phyloP scores from a whole-genome alignment of 2,329 filamentous ascomycete genomes.

The Truncatella angustata region DNA sequence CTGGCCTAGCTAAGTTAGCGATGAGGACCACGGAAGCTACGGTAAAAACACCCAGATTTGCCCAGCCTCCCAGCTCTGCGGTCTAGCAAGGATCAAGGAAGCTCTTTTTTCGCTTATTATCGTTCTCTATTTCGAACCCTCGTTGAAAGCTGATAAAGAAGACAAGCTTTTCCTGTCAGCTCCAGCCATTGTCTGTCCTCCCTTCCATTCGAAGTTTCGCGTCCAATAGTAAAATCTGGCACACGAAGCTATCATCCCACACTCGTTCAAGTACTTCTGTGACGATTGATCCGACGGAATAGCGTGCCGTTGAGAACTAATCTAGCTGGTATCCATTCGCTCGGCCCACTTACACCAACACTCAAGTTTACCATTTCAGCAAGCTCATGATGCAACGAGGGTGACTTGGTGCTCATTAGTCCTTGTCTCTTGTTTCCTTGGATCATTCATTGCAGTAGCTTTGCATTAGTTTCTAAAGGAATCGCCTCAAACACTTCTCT shows the following conservation, averaged over 20 bases:
- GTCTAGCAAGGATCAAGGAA: slow-evolving; percentile 1
- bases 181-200: neutral
- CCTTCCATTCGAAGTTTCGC: neutral
- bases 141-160: neutral
- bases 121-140: neutral
- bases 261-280: no score
- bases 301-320: neutral
- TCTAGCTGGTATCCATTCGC: slow-evolving; percentile 3
- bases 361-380: neutral
- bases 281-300: neutral
- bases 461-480: slow-evolving; percentile 3
- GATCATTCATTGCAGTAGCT: slow-evolving; percentile 6
- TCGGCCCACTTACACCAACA: neutral
- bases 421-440: neutral
- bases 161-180: neutral
- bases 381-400: neutral
- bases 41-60: neutral
- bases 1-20: neutral
- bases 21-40: neutral
- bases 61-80: slow-evolving; percentile 6
- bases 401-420: neutral
- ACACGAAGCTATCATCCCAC: no score
- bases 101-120: neutral
- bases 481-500: slow-evolving; percentile 4
- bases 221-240: no score